Base-by-base conservation (phyloP, 2,329 filamentous ascomycete species). In the Trichothecium sympodiale region DNA sequence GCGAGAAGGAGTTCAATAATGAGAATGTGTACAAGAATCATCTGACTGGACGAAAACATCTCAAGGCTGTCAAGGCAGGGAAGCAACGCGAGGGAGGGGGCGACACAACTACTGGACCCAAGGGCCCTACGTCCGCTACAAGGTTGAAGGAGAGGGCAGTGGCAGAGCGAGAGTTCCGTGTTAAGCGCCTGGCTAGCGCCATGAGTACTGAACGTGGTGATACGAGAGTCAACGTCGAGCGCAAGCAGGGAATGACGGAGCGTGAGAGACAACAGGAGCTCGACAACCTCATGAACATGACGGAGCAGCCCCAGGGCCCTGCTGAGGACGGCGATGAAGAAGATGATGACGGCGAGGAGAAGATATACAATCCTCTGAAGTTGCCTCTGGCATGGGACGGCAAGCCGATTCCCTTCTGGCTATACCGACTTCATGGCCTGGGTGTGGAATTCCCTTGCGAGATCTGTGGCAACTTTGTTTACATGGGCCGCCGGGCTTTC, bases 351-450 rank as follows among this genome's bases (percentile, higher is more conserved):
- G 83, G 78, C 28, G 84, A 89, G 30, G 87, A 94, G 44, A 88
- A 80, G 54, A 83, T 96, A 40, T 95, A 96, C 68, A 98, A 98
- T 56, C 91, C 91, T 1, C 71, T 98, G 45, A 98, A 98, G 55
- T 70, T 98, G 2, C 91, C 91, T 0, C 71, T 98, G 7, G 89
- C 86, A 3, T 98, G 93, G 93, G 91, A 98, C 47, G 91, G 93
- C 48, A 98, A 98, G 55, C 91, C 93, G 0, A 98, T 98, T 49
- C 91, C 93, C 0, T 98, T 91, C 66, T 98, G 91, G 91, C 72
- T 98, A 13, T 98, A 96, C 69, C 91, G 95, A 48, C 71, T 98
- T 13, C 91, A 98, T 53, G 91, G 91, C 2, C 66, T 98, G 17
- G 91, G 91, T 8, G 87, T 94, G 10, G 91, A 98, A 49, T 94